Evolutionary conservation across 2,329 filamentous ascomycete genomes (phyloP).

Genomic region (Diaporthe sp.): DNA sequence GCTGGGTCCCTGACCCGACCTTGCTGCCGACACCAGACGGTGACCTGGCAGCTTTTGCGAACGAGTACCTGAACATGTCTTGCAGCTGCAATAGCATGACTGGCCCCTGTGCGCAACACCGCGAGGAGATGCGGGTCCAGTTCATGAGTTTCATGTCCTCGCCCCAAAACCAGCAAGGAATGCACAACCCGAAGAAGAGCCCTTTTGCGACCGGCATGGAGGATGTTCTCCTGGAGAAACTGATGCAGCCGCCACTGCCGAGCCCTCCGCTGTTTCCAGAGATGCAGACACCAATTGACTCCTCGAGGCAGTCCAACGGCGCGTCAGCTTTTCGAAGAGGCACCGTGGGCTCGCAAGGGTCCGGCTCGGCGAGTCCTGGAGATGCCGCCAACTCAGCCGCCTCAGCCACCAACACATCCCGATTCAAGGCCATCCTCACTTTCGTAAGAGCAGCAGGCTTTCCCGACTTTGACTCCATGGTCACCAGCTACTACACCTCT

Average conservation of each 20-base stretch:
- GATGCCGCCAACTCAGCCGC: slow-evolving; percentile 25
- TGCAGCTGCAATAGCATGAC: slow-evolving; percentile 32
- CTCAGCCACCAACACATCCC: slow-evolving; percentile 22
- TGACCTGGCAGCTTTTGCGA: slow-evolving; percentile 22
- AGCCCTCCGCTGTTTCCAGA: slow-evolving; percentile 24
- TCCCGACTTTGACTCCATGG: slow-evolving; percentile 26
- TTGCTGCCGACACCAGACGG: slow-evolving; percentile 23
- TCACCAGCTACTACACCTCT: slow-evolving; percentile 25
- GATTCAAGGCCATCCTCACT: slow-evolving; percentile 29
- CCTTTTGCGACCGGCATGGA: slow-evolving; percentile 14
- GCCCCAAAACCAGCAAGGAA: background rate
- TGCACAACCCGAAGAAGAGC: slow-evolving; percentile 3
- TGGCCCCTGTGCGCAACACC: slow-evolving; percentile 22
- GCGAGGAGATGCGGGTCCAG: slow-evolving; percentile 29
- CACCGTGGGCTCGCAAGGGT: slow-evolving; percentile 19
- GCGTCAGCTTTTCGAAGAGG: slow-evolving; percentile 8
- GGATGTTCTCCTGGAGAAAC: slow-evolving; percentile 15
- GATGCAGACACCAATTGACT: slow-evolving; percentile 8
- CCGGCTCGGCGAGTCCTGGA: background rate
- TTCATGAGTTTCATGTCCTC: slow-evolving; percentile 33
- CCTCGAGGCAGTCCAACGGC: slow-evolving; percentile 5
- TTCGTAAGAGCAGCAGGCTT: slow-evolving; percentile 27
- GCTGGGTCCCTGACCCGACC: slow-evolving; percentile 22
- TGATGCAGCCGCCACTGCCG: slow-evolving; percentile 22
- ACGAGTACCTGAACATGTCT: slow-evolving; percentile 26